Percentiles rank a stretch among this genome's conserved stretches.
Evolutionary conservation across 805 yeast genomes (phyloP).

Genomic region (Ogataea nakhonphanomensis): DNA sequence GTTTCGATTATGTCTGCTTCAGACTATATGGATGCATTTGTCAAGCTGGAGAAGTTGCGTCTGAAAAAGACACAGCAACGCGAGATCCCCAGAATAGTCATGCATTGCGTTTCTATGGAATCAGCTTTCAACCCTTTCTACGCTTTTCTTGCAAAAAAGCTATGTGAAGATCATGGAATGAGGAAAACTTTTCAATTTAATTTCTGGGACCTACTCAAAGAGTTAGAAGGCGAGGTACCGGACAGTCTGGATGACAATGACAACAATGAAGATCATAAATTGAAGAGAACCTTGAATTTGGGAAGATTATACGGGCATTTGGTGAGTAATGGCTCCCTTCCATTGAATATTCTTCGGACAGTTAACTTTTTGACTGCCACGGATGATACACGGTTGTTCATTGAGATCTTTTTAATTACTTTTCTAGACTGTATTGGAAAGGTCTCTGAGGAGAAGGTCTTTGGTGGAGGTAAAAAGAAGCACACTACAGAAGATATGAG

Average conservation of each 20-base stretch:
- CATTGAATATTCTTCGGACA: slow-evolving; percentile 68
- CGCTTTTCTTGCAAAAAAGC: slow-evolving; percentile 69
- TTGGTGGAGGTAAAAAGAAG: slow-evolving; percentile 42
- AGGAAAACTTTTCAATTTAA: slow-evolving; percentile 84
- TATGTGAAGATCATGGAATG: slow-evolving; percentile 71
- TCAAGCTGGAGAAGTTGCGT: slow-evolving; percentile 73
- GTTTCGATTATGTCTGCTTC: slow-evolving; percentile 93
- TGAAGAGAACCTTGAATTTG: slow-evolving; percentile 61
- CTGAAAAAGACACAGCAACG: slow-evolving; percentile 76
- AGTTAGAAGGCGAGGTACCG: slow-evolving; percentile 50
- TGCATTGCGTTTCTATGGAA: slow-evolving; percentile 86
- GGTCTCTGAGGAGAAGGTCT: slow-evolving; percentile 48
- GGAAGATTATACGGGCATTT: slow-evolving; percentile 81
- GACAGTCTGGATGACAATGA: slow-evolving; percentile 29
- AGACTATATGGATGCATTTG: slow-evolving; percentile 84
- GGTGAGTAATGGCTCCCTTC: slow-evolving; percentile 68
- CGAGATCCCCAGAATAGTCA: slow-evolving; percentile 80
- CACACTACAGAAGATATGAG: slow-evolving; percentile 29
- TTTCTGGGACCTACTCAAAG: slow-evolving; percentile 82
- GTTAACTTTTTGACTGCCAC: slow-evolving; percentile 68
- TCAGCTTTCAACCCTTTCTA: slow-evolving; percentile 86
- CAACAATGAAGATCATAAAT: slow-evolving; percentile 54
- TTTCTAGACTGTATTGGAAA: slow-evolving; percentile 64
- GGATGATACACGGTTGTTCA: slow-evolving; percentile 58
- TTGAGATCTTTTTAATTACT: slow-evolving; percentile 70